These are phyloP conservation scores for Ceratobasidium sp. DNA, from an alignment of 1,284 basidiomycete species.

Conservation along the genomic window DNA sequence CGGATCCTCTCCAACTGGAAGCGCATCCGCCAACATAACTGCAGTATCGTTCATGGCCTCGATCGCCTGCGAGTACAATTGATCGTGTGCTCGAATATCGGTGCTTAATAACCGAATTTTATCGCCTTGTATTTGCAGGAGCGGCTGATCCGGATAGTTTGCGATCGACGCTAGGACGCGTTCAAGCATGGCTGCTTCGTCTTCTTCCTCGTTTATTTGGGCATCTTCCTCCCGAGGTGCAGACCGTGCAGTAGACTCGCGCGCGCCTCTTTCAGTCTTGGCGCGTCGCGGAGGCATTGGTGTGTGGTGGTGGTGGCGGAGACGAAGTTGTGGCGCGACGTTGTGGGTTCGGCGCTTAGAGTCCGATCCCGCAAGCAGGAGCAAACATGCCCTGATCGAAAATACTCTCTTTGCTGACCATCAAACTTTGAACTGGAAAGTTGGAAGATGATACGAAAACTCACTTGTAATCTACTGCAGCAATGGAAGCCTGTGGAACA, in stretches of 20 bases:
- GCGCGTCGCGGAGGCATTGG: constrained; percentile 31
- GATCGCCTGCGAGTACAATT: constrained; percentile 38
- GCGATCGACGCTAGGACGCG: constrained; percentile 55
- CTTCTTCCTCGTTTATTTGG: constrained; percentile 59
- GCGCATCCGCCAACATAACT: constrained; percentile 66
- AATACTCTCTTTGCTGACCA: no score
- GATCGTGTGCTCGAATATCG: constrained; percentile 38
- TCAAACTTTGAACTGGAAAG: no score
- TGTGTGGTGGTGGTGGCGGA: background rate
- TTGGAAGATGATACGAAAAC: no score
- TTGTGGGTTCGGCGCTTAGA: constrained; percentile 15
- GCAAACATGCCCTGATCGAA: no score
- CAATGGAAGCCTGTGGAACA: no score
- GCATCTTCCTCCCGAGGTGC: constrained; percentile 58
- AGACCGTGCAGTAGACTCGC: constrained; percentile 14
- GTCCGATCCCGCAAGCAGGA: no score
- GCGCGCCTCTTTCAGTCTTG: constrained; percentile 23
- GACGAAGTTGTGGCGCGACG: background rate
- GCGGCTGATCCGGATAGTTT: constrained; percentile 72
- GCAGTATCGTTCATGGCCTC: constrained; percentile 50
- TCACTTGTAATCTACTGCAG: no score
- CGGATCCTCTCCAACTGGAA: constrained; percentile 71
- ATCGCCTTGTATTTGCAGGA: constrained; percentile 56
- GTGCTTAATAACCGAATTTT: constrained; percentile 31
- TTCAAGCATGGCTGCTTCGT: constrained; percentile 63